Percentiles rank a stretch among this genome's conserved stretches.
Evolutionary conservation across 2,329 filamentous ascomycete species (phyloP).

Genomic region (Fusarium mexicanum): DNA sequence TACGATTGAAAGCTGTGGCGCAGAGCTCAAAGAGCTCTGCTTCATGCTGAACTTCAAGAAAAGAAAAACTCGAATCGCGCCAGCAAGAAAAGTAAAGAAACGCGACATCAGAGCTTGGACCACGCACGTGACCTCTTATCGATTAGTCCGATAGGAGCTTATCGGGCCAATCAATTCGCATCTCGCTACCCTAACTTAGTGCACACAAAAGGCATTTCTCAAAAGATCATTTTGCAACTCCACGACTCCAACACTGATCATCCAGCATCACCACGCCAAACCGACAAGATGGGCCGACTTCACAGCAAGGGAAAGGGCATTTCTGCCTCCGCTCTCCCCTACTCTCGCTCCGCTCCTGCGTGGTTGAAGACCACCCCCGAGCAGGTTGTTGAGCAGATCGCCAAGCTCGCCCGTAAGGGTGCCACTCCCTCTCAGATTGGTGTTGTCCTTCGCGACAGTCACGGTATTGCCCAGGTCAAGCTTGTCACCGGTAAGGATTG

Average conservation of each 20-base stretch:
- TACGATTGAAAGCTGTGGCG: background rate
- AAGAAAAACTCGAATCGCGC: slow-evolving; percentile 25
- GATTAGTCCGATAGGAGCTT: no score
- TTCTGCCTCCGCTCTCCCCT: slow-evolving; percentile 92
- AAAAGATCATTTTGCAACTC: slow-evolving; percentile 51
- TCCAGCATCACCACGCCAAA: slow-evolving; percentile 50
- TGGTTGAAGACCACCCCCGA: slow-evolving; percentile 99
- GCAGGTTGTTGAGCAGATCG: slow-evolving; percentile 99
- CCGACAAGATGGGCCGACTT: slow-evolving; percentile 89
- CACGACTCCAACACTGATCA: slow-evolving; percentile 44
- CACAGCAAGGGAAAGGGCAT: slow-evolving; percentile 99
- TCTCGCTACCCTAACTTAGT: slow-evolving; percentile 53
- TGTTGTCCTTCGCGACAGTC: slow-evolving; percentile 97
- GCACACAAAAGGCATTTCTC: slow-evolving; percentile 12
- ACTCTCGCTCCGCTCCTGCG: slow-evolving; percentile 89
- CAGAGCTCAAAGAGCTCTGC: background rate
- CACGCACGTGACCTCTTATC: slow-evolving; percentile 24
- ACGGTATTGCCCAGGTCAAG: slow-evolving; percentile 98
- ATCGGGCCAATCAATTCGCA: background rate
- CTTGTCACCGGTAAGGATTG: slow-evolving; percentile 86
- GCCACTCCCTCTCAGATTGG: slow-evolving; percentile 98
- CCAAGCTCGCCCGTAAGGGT: slow-evolving; percentile 99
- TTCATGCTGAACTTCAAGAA: background rate
- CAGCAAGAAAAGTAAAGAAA: slow-evolving; percentile 34
- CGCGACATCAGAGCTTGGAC: slow-evolving; percentile 12